These are phyloP conservation scores for Misopates orontium DNA, from an alignment of 257 asterid species.

Conservation along the genomic window DNA sequence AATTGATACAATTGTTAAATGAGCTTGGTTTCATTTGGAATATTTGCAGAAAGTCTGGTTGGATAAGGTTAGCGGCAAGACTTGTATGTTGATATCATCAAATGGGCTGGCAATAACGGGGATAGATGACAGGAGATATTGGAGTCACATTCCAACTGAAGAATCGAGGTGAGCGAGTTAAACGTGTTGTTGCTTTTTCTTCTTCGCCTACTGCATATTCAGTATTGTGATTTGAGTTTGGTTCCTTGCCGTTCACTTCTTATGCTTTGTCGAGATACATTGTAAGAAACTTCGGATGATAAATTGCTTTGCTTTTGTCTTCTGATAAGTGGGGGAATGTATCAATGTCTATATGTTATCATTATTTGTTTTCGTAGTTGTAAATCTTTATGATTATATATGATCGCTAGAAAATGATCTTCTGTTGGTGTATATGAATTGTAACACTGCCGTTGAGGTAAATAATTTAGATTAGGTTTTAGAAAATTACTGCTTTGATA, in stretches of 20 bases:
- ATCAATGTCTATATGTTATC: too few species aligned
- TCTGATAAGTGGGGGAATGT: too few species aligned
- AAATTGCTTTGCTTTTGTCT: too few species aligned
- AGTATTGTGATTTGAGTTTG: not conserved
- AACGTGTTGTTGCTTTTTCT: not conserved
- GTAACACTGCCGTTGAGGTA: not conserved
- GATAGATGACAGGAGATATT: constrained; percentile 86
- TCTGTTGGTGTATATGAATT: not conserved
- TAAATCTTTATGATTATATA: too few species aligned
- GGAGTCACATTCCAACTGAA: constrained; percentile 81
- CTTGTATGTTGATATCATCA: constrained; percentile 72
- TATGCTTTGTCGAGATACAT: too few species aligned
- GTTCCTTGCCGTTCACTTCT: too few species aligned
- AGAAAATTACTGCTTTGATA: too few species aligned
- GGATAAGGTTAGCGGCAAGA: constrained; percentile 67
- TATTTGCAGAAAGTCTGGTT: constrained; percentile 80
- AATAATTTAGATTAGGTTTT: not conserved
- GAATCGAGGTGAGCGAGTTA: constrained; percentile 74
- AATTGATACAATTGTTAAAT: constrained; percentile 21
- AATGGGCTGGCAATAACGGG: constrained; percentile 80
- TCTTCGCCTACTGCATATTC: not conserved
- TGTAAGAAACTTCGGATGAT: too few species aligned
- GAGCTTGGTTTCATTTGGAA: constrained; percentile 22
- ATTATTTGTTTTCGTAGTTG: too few species aligned
- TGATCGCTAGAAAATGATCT: too few species aligned